Conservation (phyloP, 805 yeast species). For the Saccharomycopsis fermentans region DNA sequence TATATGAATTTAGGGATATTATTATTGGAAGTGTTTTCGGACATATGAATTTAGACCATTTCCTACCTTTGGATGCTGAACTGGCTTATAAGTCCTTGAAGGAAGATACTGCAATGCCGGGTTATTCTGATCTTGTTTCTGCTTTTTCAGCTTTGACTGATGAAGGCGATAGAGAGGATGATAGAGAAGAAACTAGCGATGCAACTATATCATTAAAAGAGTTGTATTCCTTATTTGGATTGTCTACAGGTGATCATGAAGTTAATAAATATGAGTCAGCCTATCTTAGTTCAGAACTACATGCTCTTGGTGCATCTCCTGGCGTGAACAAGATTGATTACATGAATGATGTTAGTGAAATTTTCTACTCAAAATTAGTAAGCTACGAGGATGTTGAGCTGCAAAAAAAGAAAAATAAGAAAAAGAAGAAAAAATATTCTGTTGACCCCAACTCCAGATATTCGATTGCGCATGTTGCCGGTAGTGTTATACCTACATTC, state of each 20-base stretch:
- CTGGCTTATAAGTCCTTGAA: slow-evolving; percentile 45
- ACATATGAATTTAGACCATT: slow-evolving; percentile 86
- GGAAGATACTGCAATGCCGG: slow-evolving; percentile 18
- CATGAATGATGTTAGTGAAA: slow-evolving; percentile 46
- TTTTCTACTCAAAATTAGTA: slow-evolving; percentile 20
- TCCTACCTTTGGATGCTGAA: slow-evolving; percentile 62
- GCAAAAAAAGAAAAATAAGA: slow-evolving; percentile 19
- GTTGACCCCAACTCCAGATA: slow-evolving; percentile 33
- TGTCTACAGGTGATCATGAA: slow-evolving; percentile 10
- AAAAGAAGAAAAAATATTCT: slow-evolving; percentile 19
- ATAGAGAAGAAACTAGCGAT: slow-evolving; percentile 11
- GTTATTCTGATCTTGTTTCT: slow-evolving; percentile 25
- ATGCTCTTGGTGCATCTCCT: slow-evolving; percentile 55
- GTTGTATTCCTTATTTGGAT: slow-evolving; percentile 18
- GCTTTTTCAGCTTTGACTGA: slow-evolving; percentile 16
- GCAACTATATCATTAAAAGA: slow-evolving; percentile 19
- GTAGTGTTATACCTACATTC: slow-evolving; percentile 76
- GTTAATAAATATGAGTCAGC: slow-evolving; percentile 23
- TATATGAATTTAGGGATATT: slow-evolving; percentile 73
- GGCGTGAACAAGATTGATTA: slow-evolving; percentile 49
- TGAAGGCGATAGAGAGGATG: neutral
- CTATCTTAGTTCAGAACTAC: slow-evolving; percentile 28
- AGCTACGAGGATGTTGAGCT: neutral
- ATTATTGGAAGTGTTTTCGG: slow-evolving; percentile 79
- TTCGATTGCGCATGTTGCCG: slow-evolving; percentile 56